Evolutionary conservation across 2,329 filamentous ascomycete species (phyloP), one percentile per base, ranked within the genome.

Genomic region (Aspergillus terreus): DNA sequence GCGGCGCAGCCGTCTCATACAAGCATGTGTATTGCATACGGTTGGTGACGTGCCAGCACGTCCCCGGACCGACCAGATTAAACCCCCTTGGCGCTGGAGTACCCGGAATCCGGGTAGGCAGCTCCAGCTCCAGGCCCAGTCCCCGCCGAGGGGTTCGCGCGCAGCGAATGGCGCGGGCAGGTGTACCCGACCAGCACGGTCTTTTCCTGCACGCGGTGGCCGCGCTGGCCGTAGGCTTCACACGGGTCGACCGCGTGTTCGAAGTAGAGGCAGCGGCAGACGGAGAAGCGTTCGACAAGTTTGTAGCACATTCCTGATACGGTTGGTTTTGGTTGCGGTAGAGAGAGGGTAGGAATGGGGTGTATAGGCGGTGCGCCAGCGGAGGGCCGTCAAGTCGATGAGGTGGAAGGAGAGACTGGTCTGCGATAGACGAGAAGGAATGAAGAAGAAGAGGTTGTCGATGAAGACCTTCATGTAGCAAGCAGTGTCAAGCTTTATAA

Each of bases 251-350:
- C 80, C 44, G 88, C 85, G 70, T 96, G 92, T 65, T 86, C 81
- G 77, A 92, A 90, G 78, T 96, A 95, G 62, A 92, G 80, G 74
- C 91, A 96, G 58, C 85, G 82, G 79, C 91, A 96, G 50, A 87
- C 88, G 50, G 90, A 85, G 77, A 91, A 96, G 53, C 89, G 81
- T 72, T 96, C 91, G 63, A 92, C 78, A 56, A 96, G 75, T 74
- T 92, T 88, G 66, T 90, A 92, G 67, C 91, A 96, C 91, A 96
- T 95, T 55, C 59, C 78, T 69, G 65, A 7, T 40, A 46, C n/a
- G 47, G n/a, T 40, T 6, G 19, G 47, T 25, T 17, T 21, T 21
- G 43, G 25, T 33, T 19, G 38, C 6, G 19, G 46, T 23, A n/a
- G 40, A 32, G 25, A 19, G 41, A 15, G 35, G 42, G 42, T 23